Conservation (phyloP, 306 rosid species). For the Cicer bijugum region DNA sequence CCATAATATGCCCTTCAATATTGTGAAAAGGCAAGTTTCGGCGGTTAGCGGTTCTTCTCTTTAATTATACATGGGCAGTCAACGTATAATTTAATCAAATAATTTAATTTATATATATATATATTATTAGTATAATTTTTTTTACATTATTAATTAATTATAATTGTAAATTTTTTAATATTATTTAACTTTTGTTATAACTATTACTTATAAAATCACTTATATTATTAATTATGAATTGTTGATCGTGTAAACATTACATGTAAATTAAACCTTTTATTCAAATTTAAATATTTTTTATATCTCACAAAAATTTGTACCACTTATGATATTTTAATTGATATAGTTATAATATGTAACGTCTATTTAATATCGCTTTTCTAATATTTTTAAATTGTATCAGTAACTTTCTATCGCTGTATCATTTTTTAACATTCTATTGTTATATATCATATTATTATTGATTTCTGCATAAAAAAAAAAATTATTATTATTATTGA, state of each 20-base stretch:
- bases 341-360: not conserved
- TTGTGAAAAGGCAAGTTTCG: not conserved
- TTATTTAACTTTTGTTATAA: too few species aligned
- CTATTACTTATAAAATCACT: too few species aligned
- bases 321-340: not conserved
- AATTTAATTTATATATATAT: too few species aligned
- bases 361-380: not conserved
- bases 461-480: too few species aligned
- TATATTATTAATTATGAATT: too few species aligned
- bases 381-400: not conserved
- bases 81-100: not conserved
- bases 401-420: not conserved
- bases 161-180: too few species aligned
- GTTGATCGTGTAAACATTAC: rapidly evolving
- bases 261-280: too few species aligned
- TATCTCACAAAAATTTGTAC: not conserved
- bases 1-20: not conserved
- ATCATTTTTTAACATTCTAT: not conserved
- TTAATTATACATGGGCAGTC: not conserved
- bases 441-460: too few species aligned
- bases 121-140: too few species aligned
- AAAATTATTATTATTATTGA: not conserved
- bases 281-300: too few species aligned
- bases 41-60: not conserved
- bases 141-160: too few species aligned